These are phyloP conservation scores for Sphagnum fallax DNA, from an alignment of 228 moss, liverwort and hornwort species.

Conservation along the genomic window DNA sequence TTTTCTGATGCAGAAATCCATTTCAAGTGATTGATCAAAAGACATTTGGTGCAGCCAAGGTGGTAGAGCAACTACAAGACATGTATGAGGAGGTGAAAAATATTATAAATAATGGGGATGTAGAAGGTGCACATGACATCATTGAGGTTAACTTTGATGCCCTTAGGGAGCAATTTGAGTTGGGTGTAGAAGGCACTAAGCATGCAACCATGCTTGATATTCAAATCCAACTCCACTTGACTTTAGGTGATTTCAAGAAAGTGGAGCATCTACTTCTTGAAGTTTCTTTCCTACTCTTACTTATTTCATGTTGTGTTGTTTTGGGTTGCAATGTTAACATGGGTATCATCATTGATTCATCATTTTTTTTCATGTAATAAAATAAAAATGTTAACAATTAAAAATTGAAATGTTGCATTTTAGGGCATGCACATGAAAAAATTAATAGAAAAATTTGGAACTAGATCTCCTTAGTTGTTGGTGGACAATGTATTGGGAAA, in stretches of 20 bases:
- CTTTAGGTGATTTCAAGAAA: constrained; percentile 31
- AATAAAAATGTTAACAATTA: not conserved
- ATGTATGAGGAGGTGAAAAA: constrained; percentile 33
- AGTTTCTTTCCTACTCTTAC: constrained; percentile 12
- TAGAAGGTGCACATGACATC: constrained; percentile 32
- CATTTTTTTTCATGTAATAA: not conserved
- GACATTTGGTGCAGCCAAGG: constrained; percentile 22
- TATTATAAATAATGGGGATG: constrained; percentile 33
- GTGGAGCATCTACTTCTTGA: constrained; percentile 39
- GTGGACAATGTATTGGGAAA: constrained; percentile 40
- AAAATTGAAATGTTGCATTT: not conserved
- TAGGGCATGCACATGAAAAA: constrained; percentile 22
- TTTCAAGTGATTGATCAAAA: constrained; percentile 20
- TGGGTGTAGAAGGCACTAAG: constrained; percentile 28
- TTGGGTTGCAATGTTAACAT: not conserved
- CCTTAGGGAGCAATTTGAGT: constrained; percentile 32
- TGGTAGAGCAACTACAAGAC: constrained; percentile 24
- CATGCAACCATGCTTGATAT: constrained; percentile 50
- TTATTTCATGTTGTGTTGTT: not conserved
- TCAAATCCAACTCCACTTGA: constrained; percentile 36
- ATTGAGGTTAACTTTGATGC: constrained; percentile 48
- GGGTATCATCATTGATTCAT: not conserved
- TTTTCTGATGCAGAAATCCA: constrained; percentile 1
- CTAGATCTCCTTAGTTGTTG: constrained; percentile 16
- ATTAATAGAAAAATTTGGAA: constrained; percentile 20